These are phyloP conservation scores for Sarocladium brachiariae DNA, from an alignment of 2,329 filamentous ascomycete species.

Conservation along the genomic window DNA sequence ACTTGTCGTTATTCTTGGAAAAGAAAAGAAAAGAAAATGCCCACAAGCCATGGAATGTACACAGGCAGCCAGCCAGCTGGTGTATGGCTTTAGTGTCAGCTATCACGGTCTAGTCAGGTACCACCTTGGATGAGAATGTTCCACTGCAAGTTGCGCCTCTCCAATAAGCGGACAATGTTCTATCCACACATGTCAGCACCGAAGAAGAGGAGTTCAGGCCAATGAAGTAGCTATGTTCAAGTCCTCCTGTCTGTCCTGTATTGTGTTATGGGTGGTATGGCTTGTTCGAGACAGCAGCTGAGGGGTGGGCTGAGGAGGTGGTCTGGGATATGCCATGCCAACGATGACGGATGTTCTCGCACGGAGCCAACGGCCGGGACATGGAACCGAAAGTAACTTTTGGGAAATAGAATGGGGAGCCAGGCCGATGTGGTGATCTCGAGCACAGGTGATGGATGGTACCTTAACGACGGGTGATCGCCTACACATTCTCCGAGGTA, in stretches of 20 bases:
- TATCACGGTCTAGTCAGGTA: not conserved
- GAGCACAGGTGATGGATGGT: too few species aligned
- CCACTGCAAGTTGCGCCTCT: too few species aligned
- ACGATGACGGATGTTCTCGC: not conserved
- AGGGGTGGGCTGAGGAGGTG: not conserved
- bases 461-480: not conserved
- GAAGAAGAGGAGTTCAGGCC: not conserved
- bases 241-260: not conserved
- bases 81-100: too few species aligned
- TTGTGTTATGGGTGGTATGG: not conserved
- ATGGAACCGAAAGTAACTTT: not conserved
- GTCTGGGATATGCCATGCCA: not conserved
- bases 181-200: not conserved
- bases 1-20: constrained; percentile 1
- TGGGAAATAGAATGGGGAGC: not conserved
- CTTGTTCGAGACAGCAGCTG: not conserved
- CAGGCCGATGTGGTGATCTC: not conserved
- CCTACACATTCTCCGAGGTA: not conserved
- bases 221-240: not conserved
- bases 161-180: not conserved
- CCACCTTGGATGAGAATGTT: not conserved
- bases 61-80: too few species aligned
- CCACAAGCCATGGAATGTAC: too few species aligned
- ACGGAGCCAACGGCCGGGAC: not conserved
- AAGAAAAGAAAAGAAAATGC: too few species aligned